These are phyloP conservation scores for Sarcodon sp. DNA, from an alignment of 768 basidiomycete species.

Conservation along the genomic window DNA sequence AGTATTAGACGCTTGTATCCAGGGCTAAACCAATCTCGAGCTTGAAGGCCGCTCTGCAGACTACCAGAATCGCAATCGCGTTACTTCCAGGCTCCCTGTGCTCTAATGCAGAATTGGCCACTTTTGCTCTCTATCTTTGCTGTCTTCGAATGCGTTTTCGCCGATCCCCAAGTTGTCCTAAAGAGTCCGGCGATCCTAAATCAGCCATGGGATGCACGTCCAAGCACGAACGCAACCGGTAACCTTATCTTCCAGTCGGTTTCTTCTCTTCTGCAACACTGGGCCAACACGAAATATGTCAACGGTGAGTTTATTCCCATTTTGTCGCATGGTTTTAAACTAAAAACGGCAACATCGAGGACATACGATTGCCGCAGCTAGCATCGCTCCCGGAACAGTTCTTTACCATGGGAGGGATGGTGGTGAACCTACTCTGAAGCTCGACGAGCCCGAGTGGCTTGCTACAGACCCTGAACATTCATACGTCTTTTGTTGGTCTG, in stretches of 20 bases:
- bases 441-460: conserved; percentile 24
- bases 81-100: too few species aligned
- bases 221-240: neutral
- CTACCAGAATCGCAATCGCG: too few species aligned
- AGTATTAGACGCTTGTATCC: too few species aligned
- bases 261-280: neutral
- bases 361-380: conserved; percentile 21
- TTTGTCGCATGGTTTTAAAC: neutral
- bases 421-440: conserved; percentile 13
- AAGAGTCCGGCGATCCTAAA: too few species aligned
- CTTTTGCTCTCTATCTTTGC: too few species aligned
- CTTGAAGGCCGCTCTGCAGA: too few species aligned
- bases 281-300: neutral
- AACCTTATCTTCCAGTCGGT: neutral
- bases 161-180: too few species aligned
- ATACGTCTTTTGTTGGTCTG: conserved; percentile 3
- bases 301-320: neutral
- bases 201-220: too few species aligned
- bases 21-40: too few species aligned
- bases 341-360: conserved; percentile 9
- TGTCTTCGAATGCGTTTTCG: too few species aligned
- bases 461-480: conserved; percentile 28
- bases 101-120: too few species aligned
- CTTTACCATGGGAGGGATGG: conserved; percentile 22
- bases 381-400: conserved; percentile 21